Base-by-base conservation (phyloP, 106 monocot genomes). In the Xerophyta viscosa region DNA sequence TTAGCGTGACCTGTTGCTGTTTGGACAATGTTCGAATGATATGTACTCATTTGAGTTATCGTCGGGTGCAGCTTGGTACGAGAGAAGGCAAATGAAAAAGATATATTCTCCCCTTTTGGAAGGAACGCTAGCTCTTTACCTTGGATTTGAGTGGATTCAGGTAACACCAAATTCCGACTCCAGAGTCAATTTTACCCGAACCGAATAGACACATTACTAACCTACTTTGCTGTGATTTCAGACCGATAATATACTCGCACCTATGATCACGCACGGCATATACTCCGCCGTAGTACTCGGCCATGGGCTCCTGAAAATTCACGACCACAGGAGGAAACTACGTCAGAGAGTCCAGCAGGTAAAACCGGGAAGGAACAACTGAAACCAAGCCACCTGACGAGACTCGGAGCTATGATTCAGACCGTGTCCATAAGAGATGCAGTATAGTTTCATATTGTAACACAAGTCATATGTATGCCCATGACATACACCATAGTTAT, bases 81-180 rank as follows among this genome's bases (percentile, higher is more conserved):
- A 88, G 45, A 84, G 70, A 57, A 72, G 93, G 62, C 81, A 94
- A 62, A 81, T 94, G 88, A 94, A 54, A 77, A 88, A 94, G 73
- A 94, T 94, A 63, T 94, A 88, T 48, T 94, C 93, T 41, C 93
- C 93, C 1, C 74, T 94, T 36, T 37, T 88, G 24, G 93, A 94
- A 73, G 93, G 93, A 52, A 29, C 84, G 20, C 61, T 94, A 42
- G 93, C 88, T 31, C 77, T 94, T 10, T 94, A 94, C 62, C 88
- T 94, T 39, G 93, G 88, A 3, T 94, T 84, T 48, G 93, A 88
- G 57, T 94, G 93, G 93, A 88, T 94, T 62, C 80, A 77, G 87
- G 92, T 93, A 65, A 57, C 31, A 21, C 4, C 8, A 14, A 46
- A 46, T 46, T 0, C n/a, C 20, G 15, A 46, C 18, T 46, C 8